Conservation (phyloP, 2,329 filamentous ascomycete genomes). For the Fusarium nisikadoi region DNA sequence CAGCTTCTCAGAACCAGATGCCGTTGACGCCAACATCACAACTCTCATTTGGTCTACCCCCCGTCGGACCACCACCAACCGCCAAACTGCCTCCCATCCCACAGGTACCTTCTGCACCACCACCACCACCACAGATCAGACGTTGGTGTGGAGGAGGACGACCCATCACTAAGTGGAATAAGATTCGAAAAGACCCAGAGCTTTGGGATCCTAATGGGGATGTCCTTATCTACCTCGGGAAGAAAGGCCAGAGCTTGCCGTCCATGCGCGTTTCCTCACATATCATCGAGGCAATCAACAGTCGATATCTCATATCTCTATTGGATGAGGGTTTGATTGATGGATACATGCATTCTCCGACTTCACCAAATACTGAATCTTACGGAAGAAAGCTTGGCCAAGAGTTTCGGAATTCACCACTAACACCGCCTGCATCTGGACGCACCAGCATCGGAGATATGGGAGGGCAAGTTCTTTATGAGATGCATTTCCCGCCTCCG, state of each 20-base stretch:
- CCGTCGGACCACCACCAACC: constrained; percentile 54
- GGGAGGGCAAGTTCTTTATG: constrained; percentile 67
- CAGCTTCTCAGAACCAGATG: constrained; percentile 25
- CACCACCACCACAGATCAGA: constrained; percentile 54
- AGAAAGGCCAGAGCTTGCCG: constrained; percentile 57
- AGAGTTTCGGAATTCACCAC: constrained; percentile 19
- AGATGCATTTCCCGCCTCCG: constrained; percentile 72
- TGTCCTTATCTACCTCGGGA: constrained; percentile 66
- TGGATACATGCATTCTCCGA: constrained; percentile 51
- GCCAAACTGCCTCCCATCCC: constrained; percentile 57
- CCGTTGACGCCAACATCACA: constrained; percentile 37
- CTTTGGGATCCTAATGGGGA: constrained; percentile 71
- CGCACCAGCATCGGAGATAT: constrained; percentile 48
- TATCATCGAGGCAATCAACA: constrained; percentile 67
- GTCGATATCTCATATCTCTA: constrained; percentile 62
- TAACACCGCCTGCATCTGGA: constrained; percentile 55
- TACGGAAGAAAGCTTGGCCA: constrained; percentile 49
- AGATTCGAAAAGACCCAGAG: constrained; percentile 68
- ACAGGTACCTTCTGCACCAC: constrained; percentile 6
- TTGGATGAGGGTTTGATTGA: constrained; percentile 65
- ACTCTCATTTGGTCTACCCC: constrained; percentile 31
- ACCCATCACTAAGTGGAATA: constrained; percentile 64
- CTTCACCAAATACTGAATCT: constrained; percentile 55
- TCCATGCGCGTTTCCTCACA: constrained; percentile 69
- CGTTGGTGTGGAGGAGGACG: constrained; percentile 64